These are phyloP conservation scores for Blastobotrys peoriensis DNA, from an alignment of 805 yeast genomes.

Conservation along the genomic window DNA sequence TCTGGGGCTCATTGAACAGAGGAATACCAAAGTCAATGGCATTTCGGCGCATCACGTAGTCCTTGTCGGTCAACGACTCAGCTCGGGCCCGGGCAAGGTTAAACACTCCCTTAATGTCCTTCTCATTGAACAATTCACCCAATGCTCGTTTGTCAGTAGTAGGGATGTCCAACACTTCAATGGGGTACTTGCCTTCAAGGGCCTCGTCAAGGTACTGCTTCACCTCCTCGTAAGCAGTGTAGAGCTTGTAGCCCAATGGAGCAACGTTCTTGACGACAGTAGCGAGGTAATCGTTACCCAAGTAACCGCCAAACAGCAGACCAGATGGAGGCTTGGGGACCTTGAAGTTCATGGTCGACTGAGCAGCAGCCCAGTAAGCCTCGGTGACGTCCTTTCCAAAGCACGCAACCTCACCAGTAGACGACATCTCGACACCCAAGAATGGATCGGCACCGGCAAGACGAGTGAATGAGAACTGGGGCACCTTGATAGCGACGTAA, in stretches of 20 bases:
- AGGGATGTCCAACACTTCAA: conserved; percentile 80
- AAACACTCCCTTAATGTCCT: conserved; percentile 81
- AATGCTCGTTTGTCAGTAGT: conserved; percentile 87
- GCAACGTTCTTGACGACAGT: conserved; percentile 64
- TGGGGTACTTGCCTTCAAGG: conserved; percentile 35
- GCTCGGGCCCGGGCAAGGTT: conserved; percentile 91
- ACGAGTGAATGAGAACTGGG: conserved; percentile 97
- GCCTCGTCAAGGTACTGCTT: conserved; percentile 57
- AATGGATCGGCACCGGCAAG: conserved; percentile 99
- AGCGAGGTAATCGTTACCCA: conserved; percentile 62
- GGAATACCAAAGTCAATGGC: conserved; percentile 98
- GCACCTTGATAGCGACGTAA: conserved; percentile 95
- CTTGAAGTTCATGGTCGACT: conserved; percentile 94
- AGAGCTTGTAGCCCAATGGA: conserved; percentile 74
- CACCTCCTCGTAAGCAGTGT: conserved; percentile 68
- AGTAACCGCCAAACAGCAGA: conserved; percentile 90
- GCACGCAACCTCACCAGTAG: conserved; percentile 98
- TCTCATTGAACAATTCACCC: conserved; percentile 86
- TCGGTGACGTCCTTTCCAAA: conserved; percentile 81
- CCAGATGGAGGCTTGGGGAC: conserved; percentile 90
- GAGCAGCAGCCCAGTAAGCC: conserved; percentile 97
- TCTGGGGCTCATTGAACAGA: conserved; percentile 92
- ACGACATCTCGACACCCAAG: conserved; percentile 98
- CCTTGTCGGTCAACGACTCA: conserved; percentile 74
- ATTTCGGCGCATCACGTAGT: conserved; percentile 97